Evolutionary conservation across 805 yeast species (phyloP), one percentile per base, ranked within the genome.

Genomic region (Lipomyces orientalis): DNA sequence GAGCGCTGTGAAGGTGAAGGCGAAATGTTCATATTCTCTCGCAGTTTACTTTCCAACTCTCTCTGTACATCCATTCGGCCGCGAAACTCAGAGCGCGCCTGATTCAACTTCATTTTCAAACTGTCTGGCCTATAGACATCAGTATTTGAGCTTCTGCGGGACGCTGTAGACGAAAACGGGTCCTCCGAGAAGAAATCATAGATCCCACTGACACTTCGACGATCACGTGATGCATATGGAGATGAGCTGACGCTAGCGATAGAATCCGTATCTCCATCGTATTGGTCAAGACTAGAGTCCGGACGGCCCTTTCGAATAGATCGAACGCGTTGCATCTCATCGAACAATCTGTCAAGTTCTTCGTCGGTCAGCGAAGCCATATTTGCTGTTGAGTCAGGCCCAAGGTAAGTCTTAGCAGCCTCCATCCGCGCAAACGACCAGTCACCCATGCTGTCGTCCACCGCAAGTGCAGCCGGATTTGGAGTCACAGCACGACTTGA

Each of bases 381-480:
- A 22, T 55, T 62, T 3, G 54, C 60, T 1, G 69, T 19, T 12
- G 67, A 46, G 14, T 69, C 72, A 7, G 64, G 29, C 2, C 72
- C 72, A 4, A 69, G 58, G 34, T 61, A 61, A 10, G 66, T 33
- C 19, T 51, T 51, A 7, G 63, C 65, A 12, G 69, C 72, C 31
- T 69, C 71, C n/a, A 60, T 25, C n/a, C 72, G 61, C 10, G 72
- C 72, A 54, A 61, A 35, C 10, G 71, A 55, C 72, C 72, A 69
- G 31, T 68, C 66, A 22, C 49, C 63, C 19, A 46, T 14, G 31
- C 43, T 52, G 22, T 64, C 68, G 29, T 51, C 57, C 10, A 29
- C 57, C 9, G 37, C 9, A 14, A 65, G 56, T n/a, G 68, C 25
- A 2, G 31, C 31, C 19, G 67, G 34, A 52, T 25, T 52, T 52